Conservation (phyloP, 1,284 basidiomycete genomes). For the Cystobasidiaceae sp. region DNA sequence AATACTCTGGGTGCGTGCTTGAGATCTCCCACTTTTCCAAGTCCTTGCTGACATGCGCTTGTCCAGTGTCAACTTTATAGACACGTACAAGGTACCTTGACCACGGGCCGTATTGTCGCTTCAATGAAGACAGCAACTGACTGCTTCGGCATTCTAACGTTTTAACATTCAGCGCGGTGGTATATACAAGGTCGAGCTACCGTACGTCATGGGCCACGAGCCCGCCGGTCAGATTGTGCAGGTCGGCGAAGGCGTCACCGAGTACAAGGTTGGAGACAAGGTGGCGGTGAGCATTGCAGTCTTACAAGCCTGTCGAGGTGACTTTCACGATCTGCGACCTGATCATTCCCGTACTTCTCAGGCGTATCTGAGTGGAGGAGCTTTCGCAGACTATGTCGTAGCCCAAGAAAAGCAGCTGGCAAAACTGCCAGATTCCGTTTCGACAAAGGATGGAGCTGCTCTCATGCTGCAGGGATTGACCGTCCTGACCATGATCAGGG, state of each 20-base stretch:
- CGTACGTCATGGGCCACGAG: constrained; percentile 73
- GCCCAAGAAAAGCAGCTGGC: constrained; percentile 61
- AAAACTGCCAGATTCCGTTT: constrained; percentile 50
- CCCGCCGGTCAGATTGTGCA: constrained; percentile 67
- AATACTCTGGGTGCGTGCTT: constrained; percentile 48
- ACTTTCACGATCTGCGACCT: background rate
- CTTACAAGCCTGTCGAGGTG: background rate
- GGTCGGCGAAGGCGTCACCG: constrained; percentile 36
- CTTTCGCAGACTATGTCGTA: constrained; percentile 71
- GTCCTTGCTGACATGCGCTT: no score
- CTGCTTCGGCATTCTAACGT: no score
- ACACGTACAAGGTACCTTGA: constrained; percentile 67
- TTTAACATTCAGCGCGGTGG: constrained; percentile 49
- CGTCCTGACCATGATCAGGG: constrained; percentile 69
- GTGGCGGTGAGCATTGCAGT: constrained; percentile 48
- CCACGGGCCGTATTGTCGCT: background rate
- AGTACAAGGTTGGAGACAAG: constrained; percentile 57
- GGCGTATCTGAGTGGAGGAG: constrained; percentile 53
- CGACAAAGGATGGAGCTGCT: constrained; percentile 63
- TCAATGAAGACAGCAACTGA: no score
- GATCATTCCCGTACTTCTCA: background rate
- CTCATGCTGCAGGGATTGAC: constrained; percentile 72
- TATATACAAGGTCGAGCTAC: constrained; percentile 56
- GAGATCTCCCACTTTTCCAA: no score
- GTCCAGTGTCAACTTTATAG: constrained; percentile 57